These are phyloP conservation scores for Aspergillus hiratsukae DNA, from an alignment of 2,329 filamentous ascomycete species.

Conservation along the genomic window DNA sequence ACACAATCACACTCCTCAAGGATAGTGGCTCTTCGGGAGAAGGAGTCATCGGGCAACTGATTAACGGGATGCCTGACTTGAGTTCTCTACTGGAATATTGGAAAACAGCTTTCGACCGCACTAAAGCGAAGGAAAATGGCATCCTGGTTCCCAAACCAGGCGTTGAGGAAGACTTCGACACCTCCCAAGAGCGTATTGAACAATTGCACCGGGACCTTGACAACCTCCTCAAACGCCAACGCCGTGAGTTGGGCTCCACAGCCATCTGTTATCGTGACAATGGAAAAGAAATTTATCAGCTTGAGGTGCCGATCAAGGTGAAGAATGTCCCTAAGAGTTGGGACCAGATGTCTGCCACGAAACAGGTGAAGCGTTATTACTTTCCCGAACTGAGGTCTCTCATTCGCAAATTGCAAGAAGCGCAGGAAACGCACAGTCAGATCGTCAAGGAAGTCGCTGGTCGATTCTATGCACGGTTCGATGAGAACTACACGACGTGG, in stretches of 20 bases:
- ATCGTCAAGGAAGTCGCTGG: slow-evolving; percentile 80
- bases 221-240: slow-evolving; percentile 64
- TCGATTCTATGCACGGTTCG: slow-evolving; percentile 82
- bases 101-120: slow-evolving; percentile 86
- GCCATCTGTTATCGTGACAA: slow-evolving; percentile 74
- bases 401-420: slow-evolving; percentile 85
- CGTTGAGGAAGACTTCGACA: slow-evolving; percentile 88
- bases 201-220: slow-evolving; percentile 70
- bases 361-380: slow-evolving; percentile 89
- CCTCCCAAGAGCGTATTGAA: slow-evolving; percentile 71
- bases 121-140: slow-evolving; percentile 71
- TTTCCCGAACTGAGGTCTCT: slow-evolving; percentile 76
- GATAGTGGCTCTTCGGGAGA: slow-evolving; percentile 66
- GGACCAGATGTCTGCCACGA: slow-evolving; percentile 95
- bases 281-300: slow-evolving; percentile 94
- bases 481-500: slow-evolving; percentile 81
- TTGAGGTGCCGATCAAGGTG: slow-evolving; percentile 80
- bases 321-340: slow-evolving; percentile 79
- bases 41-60: slow-evolving; percentile 77
- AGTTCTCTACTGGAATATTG: slow-evolving; percentile 70
- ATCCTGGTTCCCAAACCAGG: slow-evolving; percentile 80
- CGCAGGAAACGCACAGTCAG: slow-evolving; percentile 88
- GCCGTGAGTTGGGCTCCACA: slow-evolving; percentile 68
- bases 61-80: slow-evolving; percentile 81
- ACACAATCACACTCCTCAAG: slow-evolving; percentile 76